These are phyloP conservation scores for Aureobasidium sp. DNA, from an alignment of 2,329 filamentous ascomycete genomes.

Conservation along the genomic window DNA sequence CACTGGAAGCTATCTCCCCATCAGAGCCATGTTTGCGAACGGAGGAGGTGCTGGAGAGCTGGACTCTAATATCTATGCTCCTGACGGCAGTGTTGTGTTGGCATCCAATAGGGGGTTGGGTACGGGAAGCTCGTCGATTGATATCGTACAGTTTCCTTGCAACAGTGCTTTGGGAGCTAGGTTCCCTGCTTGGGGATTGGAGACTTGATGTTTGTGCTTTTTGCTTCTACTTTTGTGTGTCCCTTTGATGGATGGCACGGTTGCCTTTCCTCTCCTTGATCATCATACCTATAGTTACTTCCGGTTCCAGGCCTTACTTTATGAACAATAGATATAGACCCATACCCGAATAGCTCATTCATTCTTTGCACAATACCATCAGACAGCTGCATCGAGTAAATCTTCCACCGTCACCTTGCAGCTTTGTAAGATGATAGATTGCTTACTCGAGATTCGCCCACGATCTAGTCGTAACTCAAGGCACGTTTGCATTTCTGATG, in stretches of 20 bases:
- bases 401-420: not conserved
- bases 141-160: conserved; percentile 14
- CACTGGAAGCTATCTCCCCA: conserved; percentile 9
- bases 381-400: not conserved
- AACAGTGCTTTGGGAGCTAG: conserved; percentile 7
- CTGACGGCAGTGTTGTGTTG: conserved; percentile 5
- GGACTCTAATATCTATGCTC: conserved; percentile 13
- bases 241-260: not conserved
- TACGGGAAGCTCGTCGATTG: conserved; percentile 11
- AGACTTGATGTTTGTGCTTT: conserved; percentile 1
- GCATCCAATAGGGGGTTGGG: not conserved
- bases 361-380: not conserved
- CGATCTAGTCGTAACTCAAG: too few relatives aligned
- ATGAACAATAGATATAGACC: not conserved
- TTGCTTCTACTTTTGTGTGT: not conserved
- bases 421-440: too few relatives aligned
- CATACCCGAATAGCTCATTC: not conserved
- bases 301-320: not conserved
- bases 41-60: conserved; percentile 16
- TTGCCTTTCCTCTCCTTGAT: not conserved
- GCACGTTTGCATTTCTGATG: too few relatives aligned
- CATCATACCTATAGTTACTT: too few relatives aligned
- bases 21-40: conserved; percentile 15
- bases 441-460: too few relatives aligned
- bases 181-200: conserved; percentile 16